Conservation (phyloP, 1,284 basidiomycete species). For the Cryptococcus jaspeensis region DNA sequence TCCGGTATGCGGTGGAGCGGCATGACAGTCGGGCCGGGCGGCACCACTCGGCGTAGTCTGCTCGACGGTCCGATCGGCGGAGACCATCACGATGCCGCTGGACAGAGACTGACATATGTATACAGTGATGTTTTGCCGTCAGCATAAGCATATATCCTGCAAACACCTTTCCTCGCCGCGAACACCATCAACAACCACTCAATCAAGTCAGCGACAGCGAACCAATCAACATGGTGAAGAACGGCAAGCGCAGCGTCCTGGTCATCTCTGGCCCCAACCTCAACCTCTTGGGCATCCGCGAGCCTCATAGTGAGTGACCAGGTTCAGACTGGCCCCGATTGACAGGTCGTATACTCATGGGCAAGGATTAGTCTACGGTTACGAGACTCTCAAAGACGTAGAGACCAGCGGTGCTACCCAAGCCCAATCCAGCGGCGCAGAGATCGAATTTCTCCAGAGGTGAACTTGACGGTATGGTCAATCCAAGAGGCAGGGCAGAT, state of each 20-base stretch:
- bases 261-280: conserved; percentile 47
- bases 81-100: too few species aligned
- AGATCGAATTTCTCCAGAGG: conserved; percentile 37
- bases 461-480: too few species aligned
- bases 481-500: too few species aligned
- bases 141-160: too few species aligned
- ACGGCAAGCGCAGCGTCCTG: conserved; percentile 20
- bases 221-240: conserved; percentile 6
- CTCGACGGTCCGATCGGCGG: too few species aligned
- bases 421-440: conserved; percentile 14
- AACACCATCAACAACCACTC: neutral
- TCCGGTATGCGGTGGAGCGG: too few species aligned
- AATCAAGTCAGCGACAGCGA: neutral
- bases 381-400: conserved; percentile 40
- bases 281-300: conserved; percentile 47
- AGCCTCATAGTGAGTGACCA: conserved; percentile 34
- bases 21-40: too few species aligned
- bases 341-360: neutral
- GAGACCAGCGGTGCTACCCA: conserved; percentile 12
- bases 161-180: too few species aligned
- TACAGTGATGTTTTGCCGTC: too few species aligned
- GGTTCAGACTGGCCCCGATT: neutral
- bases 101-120: too few species aligned
- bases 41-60: too few species aligned
- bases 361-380: conserved; percentile 35